Evolutionary conservation across 2,329 filamentous ascomycete species (phyloP), one percentile per base, ranked within the genome.

Genomic region (Endocalyx cinctus): DNA sequence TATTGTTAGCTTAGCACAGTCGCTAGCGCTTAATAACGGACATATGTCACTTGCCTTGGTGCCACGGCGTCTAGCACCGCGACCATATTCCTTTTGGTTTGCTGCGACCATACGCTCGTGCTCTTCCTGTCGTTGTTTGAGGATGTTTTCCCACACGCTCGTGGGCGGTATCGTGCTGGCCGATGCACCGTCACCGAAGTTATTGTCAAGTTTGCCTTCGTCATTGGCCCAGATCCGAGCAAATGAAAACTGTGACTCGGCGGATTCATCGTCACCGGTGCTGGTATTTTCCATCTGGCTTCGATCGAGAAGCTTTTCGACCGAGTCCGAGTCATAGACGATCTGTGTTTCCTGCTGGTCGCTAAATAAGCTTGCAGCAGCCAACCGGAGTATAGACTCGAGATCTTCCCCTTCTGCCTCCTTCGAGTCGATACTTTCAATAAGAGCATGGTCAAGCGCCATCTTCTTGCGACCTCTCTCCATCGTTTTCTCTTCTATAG

Each of bases 391-490:
- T 39, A 97, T 89, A 0, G 85, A 86, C 48, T 94, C 88, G 5
- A 97, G 64, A 51, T 97, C 88, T 39, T 84, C 72, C 6, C 80
- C 79, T 23, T 90, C 77, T 28, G 92, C 84, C n/a, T 89, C 82
- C n/a, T 89, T 82, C 3, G 79, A 77, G 37, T 89, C 87, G 77
- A 98, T 87, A 33, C 79, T 82, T 55, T 97, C 89, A 39, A 98
- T 96, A 14, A 98, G 74, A 1, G 92, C 85, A 58, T 97, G 89
- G 50, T 98, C 92, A 1, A 98, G 74, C 0, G 87, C 87, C 79
- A 98, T 87, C 64, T 98, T 98, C 62, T 87, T 94, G 48, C 87
- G 84, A 5, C 92, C 92, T 47, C 94, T 87, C 57, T 96, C 87
- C 69, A 97, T 84, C 34, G 98, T 97, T 54, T 90, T 89, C 62